phyloP scores from a whole-genome alignment of 2,329 filamentous ascomycete genomes.

The Fusarium sp. region DNA sequence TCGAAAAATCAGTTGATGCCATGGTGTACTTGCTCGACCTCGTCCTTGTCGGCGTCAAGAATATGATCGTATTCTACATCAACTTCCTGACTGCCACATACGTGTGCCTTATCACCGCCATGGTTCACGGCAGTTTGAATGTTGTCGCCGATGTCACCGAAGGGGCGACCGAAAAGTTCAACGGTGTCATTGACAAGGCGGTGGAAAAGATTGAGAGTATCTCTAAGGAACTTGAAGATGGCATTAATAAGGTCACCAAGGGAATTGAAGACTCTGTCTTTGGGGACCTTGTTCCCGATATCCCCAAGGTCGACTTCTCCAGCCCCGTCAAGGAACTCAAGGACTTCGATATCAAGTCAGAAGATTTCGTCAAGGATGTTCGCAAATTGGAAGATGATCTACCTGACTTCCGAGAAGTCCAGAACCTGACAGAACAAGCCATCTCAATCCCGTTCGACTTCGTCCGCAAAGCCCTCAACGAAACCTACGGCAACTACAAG shows the following conservation, averaged over 20 bases:
- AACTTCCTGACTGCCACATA: constrained; percentile 93
- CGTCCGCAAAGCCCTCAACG: constrained; percentile 78
- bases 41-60: constrained; percentile 84
- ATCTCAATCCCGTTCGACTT: constrained; percentile 85
- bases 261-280: constrained; percentile 61
- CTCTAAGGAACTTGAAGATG: constrained; percentile 61
- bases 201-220: constrained; percentile 69
- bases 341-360: constrained; percentile 74
- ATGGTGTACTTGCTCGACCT: constrained; percentile 84
- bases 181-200: constrained; percentile 66
- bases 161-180: constrained; percentile 64
- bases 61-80: constrained; percentile 91
- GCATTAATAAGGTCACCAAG: constrained; percentile 63
- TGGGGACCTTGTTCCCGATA: constrained; percentile 60
- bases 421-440: constrained; percentile 81
- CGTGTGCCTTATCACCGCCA: constrained; percentile 86
- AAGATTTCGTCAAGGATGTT: constrained; percentile 76
- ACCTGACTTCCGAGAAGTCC: constrained; percentile 84
- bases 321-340: constrained; percentile 74
- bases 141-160: constrained; percentile 69
- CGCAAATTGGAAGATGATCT: constrained; percentile 81
- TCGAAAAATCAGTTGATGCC: constrained; percentile 83
- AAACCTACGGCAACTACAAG: constrained; percentile 76
- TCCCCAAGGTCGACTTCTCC: constrained; percentile 73
- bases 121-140: constrained; percentile 82